Base-by-base conservation (phyloP, 148 eudicot species). In the Gaultheria prostrata region DNA sequence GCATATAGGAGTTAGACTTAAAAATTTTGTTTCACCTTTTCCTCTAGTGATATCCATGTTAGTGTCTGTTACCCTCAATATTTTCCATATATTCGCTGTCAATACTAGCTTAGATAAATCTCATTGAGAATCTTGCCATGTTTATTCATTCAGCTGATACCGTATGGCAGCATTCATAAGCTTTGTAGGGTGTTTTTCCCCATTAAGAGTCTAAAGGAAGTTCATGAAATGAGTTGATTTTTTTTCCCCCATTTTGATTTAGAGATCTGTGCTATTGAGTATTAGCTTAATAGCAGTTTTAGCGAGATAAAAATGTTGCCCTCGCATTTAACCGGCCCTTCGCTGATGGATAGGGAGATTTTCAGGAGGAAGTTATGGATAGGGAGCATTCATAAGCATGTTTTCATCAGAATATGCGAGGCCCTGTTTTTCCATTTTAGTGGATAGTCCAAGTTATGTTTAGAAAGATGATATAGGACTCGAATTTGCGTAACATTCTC, bases 1-100 rank as follows among this genome's bases (percentile, higher is more conserved):
- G 82, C 72, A 35, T 83, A 83, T 71, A 85, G 84, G 78, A 79
- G 86, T 48, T 79, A 85, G 75, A 80, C 8, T 46, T 75, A 1
- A 3, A 21, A 7, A 33, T 21, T n/a, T 18, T 75, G 13, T 45
- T 8, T 49, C 32, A 15, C 50, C 26, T 61, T 84, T 45, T 74
- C 35, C 39, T 48, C 13, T 26, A 17, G 1, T 67, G 30, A 9
- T 80, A 45, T 61, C 4, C 15, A 67, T 24, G 18, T 43, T 26
- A 63, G 33, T 28, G 67, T 1, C 10, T 57, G 65, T n/a, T 14
- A 14, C 32, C 56, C 14, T 69, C 57, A 18, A 12, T 18, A 81
- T 28, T 61, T 57, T 15, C 59, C 20, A 67, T 46, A 49, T 20
- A 28, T 67, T 48, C 69, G 46, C 49, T 83, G 77, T 67, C 83